Evolutionary conservation across 2,329 filamentous ascomycete species (phyloP).

Genomic region (Sclerotinia nivalis): DNA sequence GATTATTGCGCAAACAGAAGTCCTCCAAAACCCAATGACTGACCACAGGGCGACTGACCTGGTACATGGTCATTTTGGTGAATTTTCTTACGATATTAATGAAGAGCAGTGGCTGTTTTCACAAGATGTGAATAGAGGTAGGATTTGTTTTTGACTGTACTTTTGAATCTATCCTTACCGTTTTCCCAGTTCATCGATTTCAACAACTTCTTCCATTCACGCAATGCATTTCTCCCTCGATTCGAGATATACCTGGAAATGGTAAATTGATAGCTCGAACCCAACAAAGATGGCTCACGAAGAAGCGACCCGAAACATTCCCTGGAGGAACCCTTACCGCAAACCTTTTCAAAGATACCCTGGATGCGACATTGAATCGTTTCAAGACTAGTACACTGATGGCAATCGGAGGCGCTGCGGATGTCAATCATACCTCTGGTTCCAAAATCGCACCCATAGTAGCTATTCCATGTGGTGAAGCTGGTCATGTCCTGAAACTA

Average conservation of each 20-base stretch:
- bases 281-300: constrained; percentile 35
- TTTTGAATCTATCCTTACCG: constrained; percentile 23
- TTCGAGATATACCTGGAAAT: constrained; percentile 25
- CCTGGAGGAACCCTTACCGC: constrained; percentile 28
- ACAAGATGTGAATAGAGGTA: constrained; percentile 30
- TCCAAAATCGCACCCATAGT: constrained; percentile 31
- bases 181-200: constrained; percentile 30
- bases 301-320: constrained; percentile 34
- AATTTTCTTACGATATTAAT: constrained; percentile 47
- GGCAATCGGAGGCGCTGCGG: constrained; percentile 31
- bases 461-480: constrained; percentile 37
- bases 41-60: constrained; percentile 48
- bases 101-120: constrained; percentile 41
- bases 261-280: constrained; percentile 23
- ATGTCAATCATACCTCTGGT: constrained; percentile 30
- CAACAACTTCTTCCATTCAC: constrained; percentile 36
- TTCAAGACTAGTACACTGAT: constrained; percentile 31
- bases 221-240: constrained; percentile 34
- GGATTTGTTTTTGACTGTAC: neutral
- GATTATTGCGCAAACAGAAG: constrained; percentile 26
- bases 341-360: constrained; percentile 14
- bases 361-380: constrained; percentile 19
- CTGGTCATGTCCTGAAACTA: constrained; percentile 38
- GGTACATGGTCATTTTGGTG: constrained; percentile 55
- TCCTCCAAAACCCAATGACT: constrained; percentile 42